Evolutionary conservation across 1,284 basidiomycete genomes (phyloP), one percentile per base, ranked within the genome.

Genomic region (Erythrobasidium hasegawianum): DNA sequence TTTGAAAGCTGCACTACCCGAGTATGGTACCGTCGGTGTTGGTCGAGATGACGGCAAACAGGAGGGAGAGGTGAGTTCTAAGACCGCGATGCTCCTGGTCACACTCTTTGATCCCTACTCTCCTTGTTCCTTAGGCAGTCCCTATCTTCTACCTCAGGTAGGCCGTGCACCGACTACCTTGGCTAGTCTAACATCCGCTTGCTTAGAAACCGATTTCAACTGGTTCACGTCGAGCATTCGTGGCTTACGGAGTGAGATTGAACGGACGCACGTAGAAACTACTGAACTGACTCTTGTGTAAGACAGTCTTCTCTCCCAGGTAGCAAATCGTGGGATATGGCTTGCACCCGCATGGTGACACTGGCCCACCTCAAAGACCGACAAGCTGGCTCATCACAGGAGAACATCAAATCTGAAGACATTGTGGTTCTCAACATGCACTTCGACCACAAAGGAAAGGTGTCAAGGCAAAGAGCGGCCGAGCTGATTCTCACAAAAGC

Each of bases 241-340:
- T 74, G 73, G 73, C 70, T 74, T 24, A 71, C 71, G 29, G 66
- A 69, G 24, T 65, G 29, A 41, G 55, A 40, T 9, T 13, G 1
- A 33, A 39, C 14, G 26, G 29, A 20, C 33, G 20, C n/a, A 38
- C n/a, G 2, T 40, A 58, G 3, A 33, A 3, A 3, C 4, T 33
- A 10, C 13, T 7, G 22, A 38, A 14, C 10, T 58, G 57, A 10
- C 43, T 11, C 24, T 13, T 11, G 38, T 13, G 24, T 22, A 11
- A 65, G 62, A 33, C 67, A 64, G 1, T 71, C 73, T 7, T 18
- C 56, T 13, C 26, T 66, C 1, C 71, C 71, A n/a, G 73, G 72
- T 18, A 69, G 67, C 14, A 55, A 45, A 26, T 68, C 69, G 14
- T 74, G 73, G 73, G 72, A 73, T 57, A 71, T 55, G 62, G 62